Percentiles rank a stretch among this genome's conserved stretches.
phyloP scores from a whole-genome alignment of 306 rosid genomes.

The Potentilla sterilis region DNA sequence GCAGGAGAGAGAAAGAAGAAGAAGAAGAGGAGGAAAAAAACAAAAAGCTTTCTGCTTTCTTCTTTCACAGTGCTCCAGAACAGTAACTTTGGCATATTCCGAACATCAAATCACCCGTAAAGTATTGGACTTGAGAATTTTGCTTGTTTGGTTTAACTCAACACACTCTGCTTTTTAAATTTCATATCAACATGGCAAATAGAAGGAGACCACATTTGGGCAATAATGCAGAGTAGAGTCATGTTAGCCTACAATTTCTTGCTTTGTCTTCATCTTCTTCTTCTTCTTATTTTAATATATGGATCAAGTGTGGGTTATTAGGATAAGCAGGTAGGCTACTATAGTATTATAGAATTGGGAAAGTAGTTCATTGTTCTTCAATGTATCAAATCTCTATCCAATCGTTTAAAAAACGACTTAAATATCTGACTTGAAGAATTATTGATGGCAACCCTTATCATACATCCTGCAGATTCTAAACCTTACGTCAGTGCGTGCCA shows the following conservation, averaged over 20 bases:
- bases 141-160: neutral
- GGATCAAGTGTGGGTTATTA: neutral
- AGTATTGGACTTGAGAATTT: neutral
- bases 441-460: neutral
- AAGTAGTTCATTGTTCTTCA: neutral
- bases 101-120: slow-evolving; percentile 13
- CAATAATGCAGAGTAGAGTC: slow-evolving; percentile 11
- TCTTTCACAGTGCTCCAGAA: slow-evolving; percentile 15
- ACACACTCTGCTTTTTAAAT: neutral
- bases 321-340: neutral
- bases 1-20: slow-evolving; percentile 39
- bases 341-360: neutral
- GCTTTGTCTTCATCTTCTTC: neutral
- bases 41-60: neutral
- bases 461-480: neutral
- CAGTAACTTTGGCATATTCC: slow-evolving; percentile 29
- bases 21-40: neutral
- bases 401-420: neutral
- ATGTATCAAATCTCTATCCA: slow-evolving; percentile 1
- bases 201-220: neutral
- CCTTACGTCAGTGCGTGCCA: neutral
- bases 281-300: neutral
- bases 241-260: neutral
- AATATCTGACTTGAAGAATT: neutral
- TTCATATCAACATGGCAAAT: neutral